Evolutionary conservation across 140 eudicot genomes (phyloP).

Genomic region (Artemisia princeps): DNA sequence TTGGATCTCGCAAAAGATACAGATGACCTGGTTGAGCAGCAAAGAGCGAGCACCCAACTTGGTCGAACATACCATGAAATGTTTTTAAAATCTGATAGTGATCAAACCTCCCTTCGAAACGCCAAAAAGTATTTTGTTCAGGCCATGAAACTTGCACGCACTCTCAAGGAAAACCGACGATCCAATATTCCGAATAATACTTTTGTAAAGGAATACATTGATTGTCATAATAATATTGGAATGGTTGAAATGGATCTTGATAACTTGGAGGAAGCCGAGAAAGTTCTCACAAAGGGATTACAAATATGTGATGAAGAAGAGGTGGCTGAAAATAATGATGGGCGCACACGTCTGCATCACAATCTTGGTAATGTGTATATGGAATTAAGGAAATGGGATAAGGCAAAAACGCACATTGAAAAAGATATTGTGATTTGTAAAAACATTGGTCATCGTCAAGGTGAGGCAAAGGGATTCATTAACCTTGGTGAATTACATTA

Average conservation of each 20-base stretch:
- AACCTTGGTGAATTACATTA: conserved; percentile 83
- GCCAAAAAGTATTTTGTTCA: conserved; percentile 76
- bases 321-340: conserved; percentile 60
- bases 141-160: conserved; percentile 70
- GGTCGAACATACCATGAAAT: conserved; percentile 93
- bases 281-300: conserved; percentile 57
- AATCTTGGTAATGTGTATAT: conserved; percentile 79
- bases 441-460: conserved; percentile 63
- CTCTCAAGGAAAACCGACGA: conserved; percentile 32
- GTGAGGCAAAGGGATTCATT: conserved; percentile 90
- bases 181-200: conserved; percentile 28
- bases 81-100: conserved; percentile 54
- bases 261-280: conserved; percentile 74
- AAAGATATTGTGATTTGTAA: conserved; percentile 75
- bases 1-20: conserved; percentile 69
- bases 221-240: conserved; percentile 80
- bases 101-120: conserved; percentile 57
- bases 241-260: conserved; percentile 96
- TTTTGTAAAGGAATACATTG: conserved; percentile 78
- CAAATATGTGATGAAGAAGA: conserved; percentile 88
- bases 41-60: conserved; percentile 90
- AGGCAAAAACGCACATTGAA: conserved; percentile 60
- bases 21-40: conserved; percentile 73
- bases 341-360: conserved; percentile 84
- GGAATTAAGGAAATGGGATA: conserved; percentile 73